Evolutionary conservation across 306 rosid species (phyloP), one percentile per base, ranked within the genome.

Genomic region (Quercus cerris): DNA sequence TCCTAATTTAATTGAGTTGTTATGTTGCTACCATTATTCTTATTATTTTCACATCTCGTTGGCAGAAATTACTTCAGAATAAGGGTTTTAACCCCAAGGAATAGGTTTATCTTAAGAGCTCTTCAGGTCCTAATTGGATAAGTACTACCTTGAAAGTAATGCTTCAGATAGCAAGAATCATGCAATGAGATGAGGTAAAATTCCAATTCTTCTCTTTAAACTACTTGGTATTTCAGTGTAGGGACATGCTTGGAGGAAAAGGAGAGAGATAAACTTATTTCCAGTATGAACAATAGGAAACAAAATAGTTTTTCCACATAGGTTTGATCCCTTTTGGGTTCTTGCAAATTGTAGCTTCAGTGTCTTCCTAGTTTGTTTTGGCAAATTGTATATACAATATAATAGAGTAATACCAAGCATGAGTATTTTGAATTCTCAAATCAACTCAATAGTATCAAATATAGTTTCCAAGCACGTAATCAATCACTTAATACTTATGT

Each of bases 161-260:
- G 87, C 87, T 93, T 78, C 92, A 79, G 77, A 84, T 95, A 67
- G 87, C 89, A 35, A 82, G 93, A 69, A 88, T 95, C 85, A 83
- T 89, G 78, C 90, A 90, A 31, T 81, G 90, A 70, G 87, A 89
- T 66, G 98, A 95, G 99, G 99, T 91, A 75, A 83, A 31, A 31
- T 81, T 84, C 70, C 76, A 69, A 63, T 69, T 77, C 41, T 57
- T 28, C 76, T 81, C 75, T 85, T 64, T 74, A 20, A 73, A 74
- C 23, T 72, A 66, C 70, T 71, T 67, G 33, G 46, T 73, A 54
- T 27, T 28, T 80, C 59, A 54, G 62, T 66, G 38, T 61, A 19
- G 44, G 73, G 83, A 72, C 70, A 49, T 30, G 56, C 35, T 66
- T 84, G 35, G 18, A 74, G 72, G 58, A 28, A 75, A 35, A n/a